Evolutionary conservation across 2,329 filamentous ascomycete genomes (phyloP), one percentile per base, ranked within the genome.

Genomic region (Aureobasidium sp.): DNA sequence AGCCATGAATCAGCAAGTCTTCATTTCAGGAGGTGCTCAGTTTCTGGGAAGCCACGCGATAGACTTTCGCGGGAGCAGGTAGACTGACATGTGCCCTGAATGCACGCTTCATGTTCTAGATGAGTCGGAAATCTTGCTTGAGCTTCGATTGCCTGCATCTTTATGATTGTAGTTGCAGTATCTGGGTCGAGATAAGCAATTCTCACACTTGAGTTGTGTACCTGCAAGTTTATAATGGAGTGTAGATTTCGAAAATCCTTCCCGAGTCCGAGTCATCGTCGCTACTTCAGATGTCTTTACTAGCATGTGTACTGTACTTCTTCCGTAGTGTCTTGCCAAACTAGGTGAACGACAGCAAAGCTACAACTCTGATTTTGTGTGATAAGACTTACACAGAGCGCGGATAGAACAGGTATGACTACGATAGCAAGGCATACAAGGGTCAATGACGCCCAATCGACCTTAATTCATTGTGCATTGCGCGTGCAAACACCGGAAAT

Each of bases 351-450:
- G 63, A 65, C 37, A 64, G 63, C 41, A 27, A 44, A 13, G 15
- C 47, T 17, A n/a, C 39, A 46, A 44, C 17, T n/a, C 9, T 3
- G 1, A 5, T 26, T 12, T 17, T 13, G 13, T 32, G 46, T 24
- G 15, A 6, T 17, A 10, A 29, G 20, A 65, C 69, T 64, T 64
- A 69, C 68, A 64, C 71, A 73, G 67, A 79, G 63, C 62, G 75
- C 70, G 63, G 76, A 79, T n/a, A 76, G 76, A 63, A 79, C 77
- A 0, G 77, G 77, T 15, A 79, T 76, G 63, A 79, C 78, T 0
- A 72, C 75, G 46, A 78, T 71, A 2, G 70, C 70, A 57, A 79
- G 61, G 64, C 77, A 78, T 0, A 71, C 78, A 15, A 78, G 63
- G 29, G 71, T 66, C 56, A 72, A 76, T 44, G 71, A 72, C 9